These are phyloP conservation scores for Diutina pseudorugosa DNA, from an alignment of 1,139 yeast genomes.

Conservation along the genomic window DNA sequence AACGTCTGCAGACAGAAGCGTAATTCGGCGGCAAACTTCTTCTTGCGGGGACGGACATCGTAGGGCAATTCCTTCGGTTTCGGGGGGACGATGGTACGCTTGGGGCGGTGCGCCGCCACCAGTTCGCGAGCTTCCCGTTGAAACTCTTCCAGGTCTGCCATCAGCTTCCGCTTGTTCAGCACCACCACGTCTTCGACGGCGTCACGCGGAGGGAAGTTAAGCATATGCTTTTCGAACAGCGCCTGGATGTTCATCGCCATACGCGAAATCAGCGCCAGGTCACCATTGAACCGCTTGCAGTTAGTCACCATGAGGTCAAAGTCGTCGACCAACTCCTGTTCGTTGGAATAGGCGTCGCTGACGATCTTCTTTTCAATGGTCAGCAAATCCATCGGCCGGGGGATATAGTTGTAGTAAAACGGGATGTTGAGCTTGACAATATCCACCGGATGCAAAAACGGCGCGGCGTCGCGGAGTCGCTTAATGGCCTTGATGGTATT, in stretches of 20 bases:
- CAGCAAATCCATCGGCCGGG: conserved; percentile 86
- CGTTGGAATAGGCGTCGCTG: conserved; percentile 57
- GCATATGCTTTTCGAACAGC: conserved; percentile 85
- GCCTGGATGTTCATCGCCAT: conserved; percentile 90
- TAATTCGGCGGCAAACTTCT: conserved; percentile 83
- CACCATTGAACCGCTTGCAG: conserved; percentile 79
- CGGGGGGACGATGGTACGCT: conserved; percentile 94
- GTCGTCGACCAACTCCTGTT: conserved; percentile 62
- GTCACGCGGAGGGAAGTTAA: conserved; percentile 79
- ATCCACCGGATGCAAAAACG: conserved; percentile 86
- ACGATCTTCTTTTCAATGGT: conserved; percentile 77
- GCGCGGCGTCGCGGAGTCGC: conserved; percentile 84
- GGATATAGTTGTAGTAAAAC: conserved; percentile 70
- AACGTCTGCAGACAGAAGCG: conserved; percentile 75
- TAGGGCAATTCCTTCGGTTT: conserved; percentile 88
- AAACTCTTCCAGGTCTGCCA: conserved; percentile 4
- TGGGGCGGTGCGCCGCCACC: conserved; percentile 57
- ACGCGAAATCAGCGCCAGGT: conserved; percentile 66
- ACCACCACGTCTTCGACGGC: conserved; percentile 30
- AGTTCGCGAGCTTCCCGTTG: conserved; percentile 16
- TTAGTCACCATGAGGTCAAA: conserved; percentile 77
- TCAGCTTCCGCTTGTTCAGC: conserved; percentile 29
- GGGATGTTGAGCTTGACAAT: conserved; percentile 83
- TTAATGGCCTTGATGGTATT: conserved; percentile 72
- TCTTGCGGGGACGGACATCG: conserved; percentile 81